These are phyloP conservation scores for Crepidotus variabilis DNA, from an alignment of 768 basidiomycete genomes.

Conservation along the genomic window DNA sequence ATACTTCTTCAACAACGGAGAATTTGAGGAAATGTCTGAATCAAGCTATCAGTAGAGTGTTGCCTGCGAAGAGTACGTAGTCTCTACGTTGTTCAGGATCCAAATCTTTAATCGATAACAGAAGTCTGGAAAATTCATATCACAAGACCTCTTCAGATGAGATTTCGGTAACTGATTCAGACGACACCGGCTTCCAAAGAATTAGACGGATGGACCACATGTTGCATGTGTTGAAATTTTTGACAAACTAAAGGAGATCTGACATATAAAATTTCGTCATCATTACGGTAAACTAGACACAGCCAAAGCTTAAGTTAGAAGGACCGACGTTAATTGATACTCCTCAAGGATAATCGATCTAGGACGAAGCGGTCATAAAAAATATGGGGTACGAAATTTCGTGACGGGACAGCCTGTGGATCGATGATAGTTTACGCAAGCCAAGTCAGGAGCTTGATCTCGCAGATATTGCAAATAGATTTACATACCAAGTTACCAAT, in stretches of 20 bases:
- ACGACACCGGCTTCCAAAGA: background rate
- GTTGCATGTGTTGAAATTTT: background rate
- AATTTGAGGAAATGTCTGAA: background rate
- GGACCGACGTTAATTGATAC: too few relatives aligned
- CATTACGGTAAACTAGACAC: background rate
- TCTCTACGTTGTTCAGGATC: too few relatives aligned
- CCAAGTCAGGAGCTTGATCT: background rate
- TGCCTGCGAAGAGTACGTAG: too few relatives aligned
- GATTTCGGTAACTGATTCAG: too few relatives aligned
- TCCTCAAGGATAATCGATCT: too few relatives aligned
- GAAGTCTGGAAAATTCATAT: too few relatives aligned
- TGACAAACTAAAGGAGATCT: background rate
- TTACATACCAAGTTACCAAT: slow-evolving; percentile 12
- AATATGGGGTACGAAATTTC: background rate
- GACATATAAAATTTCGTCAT: background rate
- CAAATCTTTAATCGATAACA: too few relatives aligned
- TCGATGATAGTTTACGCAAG: background rate
- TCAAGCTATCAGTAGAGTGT: background rate
- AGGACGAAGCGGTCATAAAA: background rate
- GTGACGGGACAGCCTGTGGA: background rate
- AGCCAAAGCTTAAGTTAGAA: background rate
- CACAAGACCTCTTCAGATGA: too few relatives aligned
- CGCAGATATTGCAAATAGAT: background rate
- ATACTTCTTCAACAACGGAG: background rate
- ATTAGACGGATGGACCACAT: background rate